Evolutionary conservation across 2,329 filamentous ascomycete genomes (phyloP).

Genomic region (Colletotrichum salicis): DNA sequence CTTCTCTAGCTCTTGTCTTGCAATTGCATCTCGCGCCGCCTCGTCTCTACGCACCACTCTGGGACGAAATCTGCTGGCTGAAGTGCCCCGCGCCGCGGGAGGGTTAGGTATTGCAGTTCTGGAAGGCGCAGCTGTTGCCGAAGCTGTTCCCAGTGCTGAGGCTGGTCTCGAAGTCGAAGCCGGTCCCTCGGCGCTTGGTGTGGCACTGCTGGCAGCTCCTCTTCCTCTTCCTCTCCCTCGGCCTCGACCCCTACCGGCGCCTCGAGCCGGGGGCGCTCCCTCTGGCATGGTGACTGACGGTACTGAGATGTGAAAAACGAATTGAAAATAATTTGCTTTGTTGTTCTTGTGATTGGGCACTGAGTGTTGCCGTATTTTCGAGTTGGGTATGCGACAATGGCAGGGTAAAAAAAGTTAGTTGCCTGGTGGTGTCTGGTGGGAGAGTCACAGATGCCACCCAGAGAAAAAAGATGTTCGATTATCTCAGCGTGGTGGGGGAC

Average conservation of each 20-base stretch:
- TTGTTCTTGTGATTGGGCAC: not conserved
- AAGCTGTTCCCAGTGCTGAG: conserved; percentile 13
- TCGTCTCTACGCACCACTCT: conserved; percentile 62
- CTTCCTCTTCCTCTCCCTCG: conserved; percentile 34
- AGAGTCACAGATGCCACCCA: conserved; percentile 11
- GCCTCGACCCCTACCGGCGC: conserved; percentile 34
- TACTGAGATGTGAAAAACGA: not conserved
- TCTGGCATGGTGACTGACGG: conserved; percentile 26
- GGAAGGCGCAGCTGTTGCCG: conserved; percentile 13
- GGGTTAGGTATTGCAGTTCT: conserved; percentile 46
- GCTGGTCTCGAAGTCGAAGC: conserved; percentile 15
- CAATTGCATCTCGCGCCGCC: conserved; percentile 58
- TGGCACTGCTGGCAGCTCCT: conserved; percentile 18
- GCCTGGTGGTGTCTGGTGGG: not conserved
- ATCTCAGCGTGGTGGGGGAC: conserved; percentile 30
- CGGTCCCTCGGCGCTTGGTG: conserved; percentile 19
- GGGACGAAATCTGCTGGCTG: conserved; percentile 56
- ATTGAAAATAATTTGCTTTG: not conserved
- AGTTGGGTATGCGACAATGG: not conserved
- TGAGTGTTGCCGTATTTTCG: not conserved
- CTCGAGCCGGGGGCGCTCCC: conserved; percentile 30
- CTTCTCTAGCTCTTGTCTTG: conserved; percentile 56
- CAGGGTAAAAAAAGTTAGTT: not conserved
- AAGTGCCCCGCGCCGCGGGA: conserved; percentile 45
- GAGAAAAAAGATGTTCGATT: conserved; percentile 25